Base-by-base conservation (phyloP, 148 eudicot genomes). In the Limonium bicolor region DNA sequence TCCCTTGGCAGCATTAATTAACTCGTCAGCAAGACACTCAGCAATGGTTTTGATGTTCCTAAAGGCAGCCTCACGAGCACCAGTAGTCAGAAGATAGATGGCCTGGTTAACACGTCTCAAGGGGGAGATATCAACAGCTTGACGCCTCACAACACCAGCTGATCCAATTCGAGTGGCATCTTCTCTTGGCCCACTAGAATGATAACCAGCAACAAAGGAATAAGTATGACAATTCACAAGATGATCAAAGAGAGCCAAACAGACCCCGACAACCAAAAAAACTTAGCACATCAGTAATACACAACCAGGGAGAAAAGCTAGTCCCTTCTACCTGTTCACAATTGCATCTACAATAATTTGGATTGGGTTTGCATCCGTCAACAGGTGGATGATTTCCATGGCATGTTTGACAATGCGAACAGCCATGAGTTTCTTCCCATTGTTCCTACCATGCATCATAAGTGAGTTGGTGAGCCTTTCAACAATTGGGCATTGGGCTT, bases 101-200 rank as follows among this genome's bases (percentile, higher is more conserved):
- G 48, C 48, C 31, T 43, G 48, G 48, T 43, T 43, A 4, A 43
- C 48, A 43, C 31, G 48, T 31, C 31, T 43, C 16, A 43, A 14
- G 3, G 48, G 48, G 16, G 48, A 43, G 17, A 43, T 43, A 43
- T 43, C 48, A 13, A 43, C 48, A 43, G 31, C 48, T 26, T 25
- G 48, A 14, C 48, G 48, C 5, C 48, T 24, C 17, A 43, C 48
- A 43, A 43, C 48, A 25, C 48, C 48, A 24, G 48, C 48, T 25
- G 48, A 43, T 6, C 48, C 48, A 6, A 43, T 43, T 43, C 48
- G 13, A 25, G 48, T 43, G 1, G 31, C 48, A 43, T 43, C 48
- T 43, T 43, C 48, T 6, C 48, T 43, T 0, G 48, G 48, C 4
- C 48, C 48, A 43, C 48, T 43, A 31, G 0, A 7, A 6, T 13